Evolutionary conservation across 2,329 filamentous ascomycete species (phyloP).

Genomic region (Escovopsis sp.): DNA sequence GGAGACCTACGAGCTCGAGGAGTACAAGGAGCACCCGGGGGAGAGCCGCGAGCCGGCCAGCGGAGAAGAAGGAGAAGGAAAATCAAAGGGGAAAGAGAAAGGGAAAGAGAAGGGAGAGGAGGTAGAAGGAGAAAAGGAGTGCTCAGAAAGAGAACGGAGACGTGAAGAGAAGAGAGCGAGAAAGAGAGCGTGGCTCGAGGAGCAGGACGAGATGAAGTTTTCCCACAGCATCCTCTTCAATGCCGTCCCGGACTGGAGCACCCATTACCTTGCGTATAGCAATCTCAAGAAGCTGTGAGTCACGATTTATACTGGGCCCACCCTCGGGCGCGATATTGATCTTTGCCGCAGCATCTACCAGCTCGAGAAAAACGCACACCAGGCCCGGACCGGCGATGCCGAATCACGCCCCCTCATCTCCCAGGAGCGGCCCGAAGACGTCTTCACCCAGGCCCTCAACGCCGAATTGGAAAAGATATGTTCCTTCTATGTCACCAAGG

Average conservation of each 20-base stretch:
- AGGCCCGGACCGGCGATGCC: constrained; percentile 48
- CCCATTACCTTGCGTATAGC: constrained; percentile 94
- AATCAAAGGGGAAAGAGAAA: neutral
- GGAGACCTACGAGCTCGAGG: constrained; percentile 27
- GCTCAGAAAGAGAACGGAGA: constrained; percentile 17
- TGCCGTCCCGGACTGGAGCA: constrained; percentile 98
- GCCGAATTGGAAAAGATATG: constrained; percentile 88
- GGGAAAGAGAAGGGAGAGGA: constrained; percentile 16
- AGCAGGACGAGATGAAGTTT: constrained; percentile 93
- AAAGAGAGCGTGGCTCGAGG: constrained; percentile 57
- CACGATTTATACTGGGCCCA: neutral
- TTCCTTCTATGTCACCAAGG: constrained; percentile 80
- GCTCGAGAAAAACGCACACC: constrained; percentile 73
- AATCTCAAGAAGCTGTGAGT: constrained; percentile 95
- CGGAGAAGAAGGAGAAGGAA: no score
- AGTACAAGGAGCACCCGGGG: constrained; percentile 14
- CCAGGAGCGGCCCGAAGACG: constrained; percentile 58
- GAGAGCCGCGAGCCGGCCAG: no score
- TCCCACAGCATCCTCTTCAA: constrained; percentile 99
- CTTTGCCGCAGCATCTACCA: constrained; percentile 63
- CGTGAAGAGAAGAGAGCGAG: constrained; percentile 33
- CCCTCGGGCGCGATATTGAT: neutral
- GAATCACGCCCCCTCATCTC: constrained; percentile 75
- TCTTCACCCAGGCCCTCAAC: constrained; percentile 71
- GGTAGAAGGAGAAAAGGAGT: constrained; percentile 4